Percentiles rank a stretch among this genome's conserved stretches.
Conservation (phyloP, 2,329 filamentous ascomycete species). For the Didymella segeticola region DNA sequence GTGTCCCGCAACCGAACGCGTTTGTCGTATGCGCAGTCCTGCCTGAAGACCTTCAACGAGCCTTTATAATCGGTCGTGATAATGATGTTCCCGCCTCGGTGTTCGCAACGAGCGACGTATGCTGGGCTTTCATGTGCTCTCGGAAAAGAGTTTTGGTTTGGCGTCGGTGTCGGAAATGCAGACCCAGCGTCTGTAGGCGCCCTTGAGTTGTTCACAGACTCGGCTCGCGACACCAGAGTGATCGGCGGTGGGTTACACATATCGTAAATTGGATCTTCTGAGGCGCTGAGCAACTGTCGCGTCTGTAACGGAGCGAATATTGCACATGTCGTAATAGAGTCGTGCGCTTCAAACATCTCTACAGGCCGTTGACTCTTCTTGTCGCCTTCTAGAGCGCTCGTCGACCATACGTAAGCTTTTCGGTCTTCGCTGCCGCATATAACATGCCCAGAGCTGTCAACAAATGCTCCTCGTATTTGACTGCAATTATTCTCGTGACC, state of each 20-base stretch:
- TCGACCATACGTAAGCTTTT: constrained; percentile 88
- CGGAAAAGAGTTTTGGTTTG: constrained; percentile 45
- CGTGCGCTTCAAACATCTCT: constrained; percentile 91
- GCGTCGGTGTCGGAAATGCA: constrained; percentile 41
- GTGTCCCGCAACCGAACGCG: constrained; percentile 67
- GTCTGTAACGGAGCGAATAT: constrained; percentile 82
- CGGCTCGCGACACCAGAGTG: constrained; percentile 76
- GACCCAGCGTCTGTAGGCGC: constrained; percentile 53
- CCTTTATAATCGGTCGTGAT: constrained; percentile 89
- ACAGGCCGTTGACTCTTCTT: constrained; percentile 80
- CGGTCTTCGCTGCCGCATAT: constrained; percentile 93
- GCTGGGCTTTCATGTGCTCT: constrained; percentile 71
- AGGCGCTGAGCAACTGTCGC: constrained; percentile 76
- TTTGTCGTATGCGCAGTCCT: constrained; percentile 88
- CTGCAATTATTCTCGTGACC: constrained; percentile 89
- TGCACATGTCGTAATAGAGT: constrained; percentile 86
- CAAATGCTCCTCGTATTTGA: constrained; percentile 89
- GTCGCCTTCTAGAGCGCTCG: constrained; percentile 64
- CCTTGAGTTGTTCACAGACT: constrained; percentile 62
- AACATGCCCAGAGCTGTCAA: constrained; percentile 83
- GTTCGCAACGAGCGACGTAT: constrained; percentile 77
- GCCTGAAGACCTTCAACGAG: constrained; percentile 90
- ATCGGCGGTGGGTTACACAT: constrained; percentile 94
- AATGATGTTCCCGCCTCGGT: constrained; percentile 86
- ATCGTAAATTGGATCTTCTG: constrained; percentile 93